A percentile compares a stretch with the other conserved stretches of the same genome.
These are phyloP conservation scores for Viridothelium virens DNA, from an alignment of 495 filamentous ascomycete genomes.

Conservation along the genomic window DNA sequence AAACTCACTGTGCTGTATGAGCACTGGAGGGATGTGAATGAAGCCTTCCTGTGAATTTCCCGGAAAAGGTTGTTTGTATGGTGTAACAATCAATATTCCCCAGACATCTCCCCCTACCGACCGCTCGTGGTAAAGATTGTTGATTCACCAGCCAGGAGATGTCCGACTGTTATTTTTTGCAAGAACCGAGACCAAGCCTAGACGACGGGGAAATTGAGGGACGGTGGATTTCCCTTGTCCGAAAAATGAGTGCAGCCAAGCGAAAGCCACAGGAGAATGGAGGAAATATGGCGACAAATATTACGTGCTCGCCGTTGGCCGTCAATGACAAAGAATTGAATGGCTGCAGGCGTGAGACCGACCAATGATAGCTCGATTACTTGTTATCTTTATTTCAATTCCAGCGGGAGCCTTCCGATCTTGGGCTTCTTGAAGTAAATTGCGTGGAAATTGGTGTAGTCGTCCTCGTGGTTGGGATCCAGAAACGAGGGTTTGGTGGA, in stretches of 20 bases:
- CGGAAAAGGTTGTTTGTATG: background rate
- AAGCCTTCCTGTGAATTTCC: background rate
- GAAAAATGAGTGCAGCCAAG: background rate
- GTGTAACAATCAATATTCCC: background rate
- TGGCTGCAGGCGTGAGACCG: background rate
- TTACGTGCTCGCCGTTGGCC: background rate
- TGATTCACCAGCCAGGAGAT: background rate
- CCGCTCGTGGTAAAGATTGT: background rate
- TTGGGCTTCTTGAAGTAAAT: background rate
- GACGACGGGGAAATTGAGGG: background rate
- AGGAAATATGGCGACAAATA: background rate
- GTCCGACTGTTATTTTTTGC: background rate
- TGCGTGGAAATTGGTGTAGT: background rate
- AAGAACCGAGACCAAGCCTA: background rate
- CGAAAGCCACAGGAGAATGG: background rate
- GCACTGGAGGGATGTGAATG: slow-evolving; percentile 3
- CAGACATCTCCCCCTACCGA: slow-evolving; percentile 6
- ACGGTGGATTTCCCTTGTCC: background rate
- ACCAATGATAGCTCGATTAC: background rate
- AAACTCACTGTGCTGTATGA: slow-evolving; percentile 4
- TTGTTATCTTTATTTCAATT: background rate
- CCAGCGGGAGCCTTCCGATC: background rate
- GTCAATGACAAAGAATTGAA: slow-evolving; percentile 1
- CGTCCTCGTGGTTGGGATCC: background rate
- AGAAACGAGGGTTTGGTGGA: slow-evolving; percentile 3